Conservation (phyloP, 371 early-diverging fungal genomes). For the Thermomucor indicae-seudaticae region DNA sequence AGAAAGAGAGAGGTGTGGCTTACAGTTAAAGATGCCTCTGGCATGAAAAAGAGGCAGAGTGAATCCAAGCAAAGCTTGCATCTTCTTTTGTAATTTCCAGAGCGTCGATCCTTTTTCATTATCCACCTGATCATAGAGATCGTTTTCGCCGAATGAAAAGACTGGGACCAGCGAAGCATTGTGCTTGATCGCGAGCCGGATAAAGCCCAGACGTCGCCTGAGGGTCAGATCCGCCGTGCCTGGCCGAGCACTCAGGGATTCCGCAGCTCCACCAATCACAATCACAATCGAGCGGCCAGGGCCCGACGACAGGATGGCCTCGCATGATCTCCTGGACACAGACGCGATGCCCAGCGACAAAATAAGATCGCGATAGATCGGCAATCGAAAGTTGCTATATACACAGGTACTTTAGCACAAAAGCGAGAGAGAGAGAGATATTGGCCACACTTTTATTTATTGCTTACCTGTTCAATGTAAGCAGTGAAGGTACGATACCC, state of each 20-base stretch:
- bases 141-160: constrained; percentile 83
- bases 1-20: too few species aligned
- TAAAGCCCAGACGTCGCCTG: constrained; percentile 73
- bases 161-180: constrained; percentile 69
- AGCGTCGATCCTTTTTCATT: constrained; percentile 47
- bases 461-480: constrained; percentile 46
- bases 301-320: constrained; percentile 66
- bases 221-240: constrained; percentile 64
- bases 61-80: constrained; percentile 61
- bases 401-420: not conserved
- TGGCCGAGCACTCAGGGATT: constrained; percentile 66
- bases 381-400: constrained; percentile 58
- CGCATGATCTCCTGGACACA: constrained; percentile 72
- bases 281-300: constrained; percentile 78
- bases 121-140: constrained; percentile 65
- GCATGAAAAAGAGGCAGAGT: constrained; percentile 74
- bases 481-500: constrained; percentile 58
- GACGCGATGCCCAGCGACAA: constrained; percentile 71
- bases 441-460: too few species aligned
- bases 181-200: constrained; percentile 75
- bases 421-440: too few species aligned
- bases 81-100: constrained; percentile 52
- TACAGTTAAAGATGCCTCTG: constrained; percentile 71
- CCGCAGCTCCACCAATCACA: constrained; percentile 79
- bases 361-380: constrained; percentile 73